Conservation (phyloP, 305 asterid species). For the Plantago rigida region DNA sequence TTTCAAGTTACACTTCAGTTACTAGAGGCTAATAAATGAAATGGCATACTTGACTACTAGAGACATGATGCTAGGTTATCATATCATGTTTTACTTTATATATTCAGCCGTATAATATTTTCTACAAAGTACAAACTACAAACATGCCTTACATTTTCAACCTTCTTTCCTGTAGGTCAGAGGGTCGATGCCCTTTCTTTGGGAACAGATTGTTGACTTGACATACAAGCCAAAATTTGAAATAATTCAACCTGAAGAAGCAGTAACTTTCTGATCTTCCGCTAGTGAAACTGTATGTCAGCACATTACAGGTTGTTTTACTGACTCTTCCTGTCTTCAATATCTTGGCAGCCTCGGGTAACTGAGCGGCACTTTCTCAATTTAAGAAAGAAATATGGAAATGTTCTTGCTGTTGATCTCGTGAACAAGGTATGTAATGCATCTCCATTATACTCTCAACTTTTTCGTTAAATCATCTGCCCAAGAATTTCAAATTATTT, state of each 20-base stretch:
- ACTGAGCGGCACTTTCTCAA: constrained; percentile 90
- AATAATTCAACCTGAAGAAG: constrained; percentile 73
- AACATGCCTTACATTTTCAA: constrained; percentile 2
- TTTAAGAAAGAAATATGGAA: constrained; percentile 90
- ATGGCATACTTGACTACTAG: constrained; percentile 4
- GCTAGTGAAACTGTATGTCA: constrained; percentile 18
- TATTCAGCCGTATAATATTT: constrained; percentile 18
- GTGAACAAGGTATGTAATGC: constrained; percentile 68
- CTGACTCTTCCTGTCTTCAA: constrained; percentile 28
- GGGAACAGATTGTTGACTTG: constrained; percentile 99
- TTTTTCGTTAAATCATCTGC: constrained; percentile 1
- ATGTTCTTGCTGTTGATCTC: constrained; percentile 80
- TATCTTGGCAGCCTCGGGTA: constrained; percentile 63
- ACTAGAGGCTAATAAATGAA: constrained; percentile 7
- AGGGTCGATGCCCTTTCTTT: constrained; percentile 92
- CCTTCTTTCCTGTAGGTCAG: constrained; percentile 53
- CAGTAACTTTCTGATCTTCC: constrained; percentile 46
- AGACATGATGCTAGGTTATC: constrained; percentile 8
- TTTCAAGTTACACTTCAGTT: background rate
- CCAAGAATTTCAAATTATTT: too few relatives aligned
- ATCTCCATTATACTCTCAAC: constrained; percentile 19
- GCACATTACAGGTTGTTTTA: constrained; percentile 21
- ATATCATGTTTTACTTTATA: constrained; percentile 1
- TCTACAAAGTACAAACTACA: background rate
- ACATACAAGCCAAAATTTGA: constrained; percentile 94